Evolutionary conservation across 1,139 yeast genomes (phyloP).

Genomic region (Hansenula sp.): DNA sequence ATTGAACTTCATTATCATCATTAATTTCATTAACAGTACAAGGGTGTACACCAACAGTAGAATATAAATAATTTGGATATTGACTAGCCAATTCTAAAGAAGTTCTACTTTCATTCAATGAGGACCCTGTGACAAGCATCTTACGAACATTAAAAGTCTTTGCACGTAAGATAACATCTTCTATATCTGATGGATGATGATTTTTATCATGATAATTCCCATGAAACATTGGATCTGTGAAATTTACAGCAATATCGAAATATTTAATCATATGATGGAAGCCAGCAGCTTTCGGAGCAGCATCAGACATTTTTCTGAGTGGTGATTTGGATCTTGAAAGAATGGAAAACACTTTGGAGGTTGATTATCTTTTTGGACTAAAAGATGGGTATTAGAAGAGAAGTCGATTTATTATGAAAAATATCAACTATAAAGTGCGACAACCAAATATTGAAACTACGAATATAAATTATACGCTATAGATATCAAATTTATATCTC

Average conservation of each 20-base stretch:
- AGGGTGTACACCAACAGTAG: slow-evolving; percentile 95
- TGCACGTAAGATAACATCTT: slow-evolving; percentile 64
- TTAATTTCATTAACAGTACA: slow-evolving; percentile 70
- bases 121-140: slow-evolving; percentile 81
- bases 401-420: too few species aligned
- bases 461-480: too few species aligned
- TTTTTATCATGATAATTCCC: slow-evolving; percentile 72
- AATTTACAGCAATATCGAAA: slow-evolving; percentile 64
- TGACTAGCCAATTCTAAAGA: slow-evolving; percentile 40
- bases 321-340: background rate
- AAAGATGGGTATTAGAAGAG: background rate
- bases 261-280: slow-evolving; percentile 8
- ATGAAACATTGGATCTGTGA: slow-evolving; percentile 83
- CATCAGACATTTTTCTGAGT: background rate
- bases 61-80: slow-evolving; percentile 37
- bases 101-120: slow-evolving; percentile 54
- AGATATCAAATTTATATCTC: slow-evolving; percentile 12
- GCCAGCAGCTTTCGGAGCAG: background rate
- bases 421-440: too few species aligned
- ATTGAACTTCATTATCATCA: slow-evolving; percentile 28
- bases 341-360: background rate
- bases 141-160: slow-evolving; percentile 56
- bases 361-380: background rate
- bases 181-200: slow-evolving; percentile 65
- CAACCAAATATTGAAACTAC: background rate